Evolutionary conservation across 164 flowering plant genomes (phyloP), one percentile per base, ranked within the genome.

Genomic region (Stephania yunnanensis): DNA sequence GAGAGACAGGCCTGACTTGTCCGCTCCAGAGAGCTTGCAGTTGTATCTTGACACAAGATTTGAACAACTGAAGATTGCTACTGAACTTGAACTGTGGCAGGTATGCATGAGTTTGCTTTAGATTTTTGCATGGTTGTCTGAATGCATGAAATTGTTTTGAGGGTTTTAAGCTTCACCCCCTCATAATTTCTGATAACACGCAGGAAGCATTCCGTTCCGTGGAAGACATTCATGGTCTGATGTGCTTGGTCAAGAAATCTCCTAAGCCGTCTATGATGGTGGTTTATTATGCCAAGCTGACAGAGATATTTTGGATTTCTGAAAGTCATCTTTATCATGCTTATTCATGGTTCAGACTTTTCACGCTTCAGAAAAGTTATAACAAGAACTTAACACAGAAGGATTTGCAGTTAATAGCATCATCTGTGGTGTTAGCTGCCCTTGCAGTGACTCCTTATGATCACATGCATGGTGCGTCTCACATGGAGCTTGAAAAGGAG

Each of bases 161-260:
- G 5, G 44, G 11, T 66, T 25, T 30, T 66, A 22, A 31, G 2
- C 19, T 45, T 46, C 46, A 7, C 19, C 76, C 46, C 53, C 8
- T 20, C 36, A 44, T 68, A 12, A 2, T 70, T 76, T 66, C 50
- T 76, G 50, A 68, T 78, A 13, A 74, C 72, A 64, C 81, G 68
- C 89, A 95, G 98, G 99, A 93, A 85, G 97, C 99, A 55, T 95
- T 95, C 79, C 92, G 97, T 50, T 92, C 98, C 13, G 87, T 93
- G 68, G 99, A 93, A 79, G 99, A 95, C 82, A 90, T 95, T 46
- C 86, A 92, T 83, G 98, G 98, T 10, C 81, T 95, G 78, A 95
- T 91, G 95, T 93, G 93, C 86, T 85, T 95, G 91, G 99, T 95
- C 63, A 95, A 95, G 86, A 93, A 93, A 82, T 88, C 86, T 7